Percentiles rank a stretch among this genome's conserved stretches.
These are phyloP conservation scores for Phalaenopsis aphrodite DNA, from an alignment of 106 monocot genomes.

Conservation along the genomic window DNA sequence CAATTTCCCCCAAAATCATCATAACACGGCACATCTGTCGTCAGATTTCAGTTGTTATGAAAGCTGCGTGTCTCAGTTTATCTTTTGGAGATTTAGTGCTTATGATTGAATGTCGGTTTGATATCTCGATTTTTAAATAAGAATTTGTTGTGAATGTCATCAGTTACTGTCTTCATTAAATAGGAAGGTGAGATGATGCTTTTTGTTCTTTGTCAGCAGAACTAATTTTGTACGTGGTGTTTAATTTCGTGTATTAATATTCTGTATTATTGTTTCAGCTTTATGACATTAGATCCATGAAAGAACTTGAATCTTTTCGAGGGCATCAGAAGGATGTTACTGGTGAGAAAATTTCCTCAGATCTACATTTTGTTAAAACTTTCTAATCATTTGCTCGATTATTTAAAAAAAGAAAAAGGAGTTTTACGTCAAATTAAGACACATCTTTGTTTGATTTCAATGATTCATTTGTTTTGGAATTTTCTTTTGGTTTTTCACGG, in stretches of 20 bases:
- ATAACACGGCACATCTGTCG: too few relatives aligned
- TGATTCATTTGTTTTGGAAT: not conserved
- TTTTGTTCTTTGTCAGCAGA: not conserved
- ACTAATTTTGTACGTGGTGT: not conserved
- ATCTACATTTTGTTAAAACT: not conserved
- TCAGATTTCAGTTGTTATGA: too few relatives aligned
- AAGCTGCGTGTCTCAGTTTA: too few relatives aligned
- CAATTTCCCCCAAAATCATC: too few relatives aligned
- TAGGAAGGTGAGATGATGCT: not conserved
- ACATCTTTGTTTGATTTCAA: not conserved
- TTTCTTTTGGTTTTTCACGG: not conserved
- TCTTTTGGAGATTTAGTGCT: too few relatives aligned
- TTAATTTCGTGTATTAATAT: not conserved
- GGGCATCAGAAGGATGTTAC: slow-evolving; percentile 94
- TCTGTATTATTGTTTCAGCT: slow-evolving; percentile 47
- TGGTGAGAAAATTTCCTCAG: slow-evolving; percentile 29
- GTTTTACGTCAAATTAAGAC: not conserved
- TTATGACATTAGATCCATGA: slow-evolving; percentile 98
- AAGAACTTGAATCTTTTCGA: slow-evolving; percentile 97
- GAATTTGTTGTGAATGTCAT: not conserved
- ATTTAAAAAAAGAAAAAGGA: not conserved
- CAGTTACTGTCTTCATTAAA: not conserved
- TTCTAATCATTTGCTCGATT: not conserved
- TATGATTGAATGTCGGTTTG: not conserved
- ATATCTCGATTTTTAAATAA: not conserved